Percentiles rank a stretch among this genome's conserved stretches.
These are phyloP conservation scores for Colletotrichum endophyticum DNA, from an alignment of 2,329 filamentous ascomycete species.

Conservation along the genomic window DNA sequence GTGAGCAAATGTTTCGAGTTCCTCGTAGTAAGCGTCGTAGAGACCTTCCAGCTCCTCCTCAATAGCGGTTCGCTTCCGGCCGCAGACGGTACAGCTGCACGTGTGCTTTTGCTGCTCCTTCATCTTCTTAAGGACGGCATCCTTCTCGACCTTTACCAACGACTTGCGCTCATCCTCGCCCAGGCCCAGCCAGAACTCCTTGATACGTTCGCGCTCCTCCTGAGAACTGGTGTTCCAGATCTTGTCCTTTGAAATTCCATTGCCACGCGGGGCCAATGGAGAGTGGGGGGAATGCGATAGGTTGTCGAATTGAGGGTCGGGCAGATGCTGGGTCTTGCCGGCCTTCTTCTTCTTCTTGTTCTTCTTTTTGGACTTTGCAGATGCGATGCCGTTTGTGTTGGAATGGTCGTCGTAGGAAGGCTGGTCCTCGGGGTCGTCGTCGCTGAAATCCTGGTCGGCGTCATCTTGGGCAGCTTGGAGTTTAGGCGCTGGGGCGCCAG, in stretches of 20 bases:
- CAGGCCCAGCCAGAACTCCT: slow-evolving; percentile 95
- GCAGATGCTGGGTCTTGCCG: slow-evolving; percentile 28
- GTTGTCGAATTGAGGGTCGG: slow-evolving; percentile 35
- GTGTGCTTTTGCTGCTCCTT: slow-evolving; percentile 99
- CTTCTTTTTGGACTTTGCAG: slow-evolving; percentile 71
- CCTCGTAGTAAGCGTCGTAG: slow-evolving; percentile 98
- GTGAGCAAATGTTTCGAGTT: slow-evolving; percentile 96
- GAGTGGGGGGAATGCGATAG: slow-evolving; percentile 26
- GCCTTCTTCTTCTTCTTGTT: slow-evolving; percentile 65
- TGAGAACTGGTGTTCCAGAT: slow-evolving; percentile 97
- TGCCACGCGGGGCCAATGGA: slow-evolving; percentile 35
- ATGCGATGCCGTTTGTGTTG: slow-evolving; percentile 32
- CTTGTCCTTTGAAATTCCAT: slow-evolving; percentile 73
- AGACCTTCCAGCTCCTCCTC: slow-evolving; percentile 97
- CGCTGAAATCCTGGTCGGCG: slow-evolving; percentile 60
- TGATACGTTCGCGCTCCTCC: slow-evolving; percentile 95
- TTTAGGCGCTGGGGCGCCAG: slow-evolving; percentile 29
- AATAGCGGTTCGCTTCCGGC: slow-evolving; percentile 93
- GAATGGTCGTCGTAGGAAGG: slow-evolving; percentile 42
- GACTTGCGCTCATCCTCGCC: slow-evolving; percentile 95
- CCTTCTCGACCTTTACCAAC: slow-evolving; percentile 97
- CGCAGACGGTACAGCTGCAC: slow-evolving; percentile 97
- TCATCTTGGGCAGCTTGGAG: slow-evolving; percentile 47
- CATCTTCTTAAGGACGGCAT: slow-evolving; percentile 98
- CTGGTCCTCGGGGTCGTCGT: slow-evolving; percentile 54